These are phyloP conservation scores for Fraxinus greggii DNA, from an alignment of 305 asterid species.

Conservation along the genomic window DNA sequence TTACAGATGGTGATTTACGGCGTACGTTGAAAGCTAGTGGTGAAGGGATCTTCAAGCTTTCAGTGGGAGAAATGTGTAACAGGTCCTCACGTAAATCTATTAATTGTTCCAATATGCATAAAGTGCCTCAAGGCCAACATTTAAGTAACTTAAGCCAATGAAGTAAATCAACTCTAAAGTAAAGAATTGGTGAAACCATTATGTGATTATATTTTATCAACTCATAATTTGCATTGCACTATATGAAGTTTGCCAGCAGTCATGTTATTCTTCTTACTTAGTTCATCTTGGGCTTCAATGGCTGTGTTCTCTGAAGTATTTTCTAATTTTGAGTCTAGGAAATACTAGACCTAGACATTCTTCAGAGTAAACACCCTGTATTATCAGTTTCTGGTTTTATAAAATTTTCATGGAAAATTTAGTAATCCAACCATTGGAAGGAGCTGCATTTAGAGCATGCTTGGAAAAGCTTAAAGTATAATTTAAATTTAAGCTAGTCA, in stretches of 20 bases:
- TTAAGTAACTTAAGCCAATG: background rate
- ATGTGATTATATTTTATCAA: background rate
- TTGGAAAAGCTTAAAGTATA: no score
- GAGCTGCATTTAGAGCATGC: background rate
- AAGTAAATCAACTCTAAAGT: background rate
- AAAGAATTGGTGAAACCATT: background rate
- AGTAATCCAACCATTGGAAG: background rate
- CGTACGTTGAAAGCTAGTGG: slow-evolving; percentile 86
- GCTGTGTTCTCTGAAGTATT: background rate
- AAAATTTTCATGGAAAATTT: background rate
- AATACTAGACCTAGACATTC: background rate
- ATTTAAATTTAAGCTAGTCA: no score
- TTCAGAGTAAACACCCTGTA: background rate
- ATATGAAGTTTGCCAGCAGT: background rate
- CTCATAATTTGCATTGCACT: background rate
- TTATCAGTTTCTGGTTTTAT: background rate
- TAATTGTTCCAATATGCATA: background rate
- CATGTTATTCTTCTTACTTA: background rate
- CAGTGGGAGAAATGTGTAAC: slow-evolving; percentile 90
- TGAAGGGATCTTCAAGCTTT: slow-evolving; percentile 84
- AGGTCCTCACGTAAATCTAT: slow-evolving; percentile 36
- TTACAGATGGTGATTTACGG: slow-evolving; percentile 91
- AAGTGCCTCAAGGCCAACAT: background rate
- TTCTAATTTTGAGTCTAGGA: background rate
- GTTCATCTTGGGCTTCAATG: background rate